Percentiles rank a stretch among this genome's conserved stretches.
phyloP scores from a whole-genome alignment of 139 green algal species.

The Penium margaritaceum region DNA sequence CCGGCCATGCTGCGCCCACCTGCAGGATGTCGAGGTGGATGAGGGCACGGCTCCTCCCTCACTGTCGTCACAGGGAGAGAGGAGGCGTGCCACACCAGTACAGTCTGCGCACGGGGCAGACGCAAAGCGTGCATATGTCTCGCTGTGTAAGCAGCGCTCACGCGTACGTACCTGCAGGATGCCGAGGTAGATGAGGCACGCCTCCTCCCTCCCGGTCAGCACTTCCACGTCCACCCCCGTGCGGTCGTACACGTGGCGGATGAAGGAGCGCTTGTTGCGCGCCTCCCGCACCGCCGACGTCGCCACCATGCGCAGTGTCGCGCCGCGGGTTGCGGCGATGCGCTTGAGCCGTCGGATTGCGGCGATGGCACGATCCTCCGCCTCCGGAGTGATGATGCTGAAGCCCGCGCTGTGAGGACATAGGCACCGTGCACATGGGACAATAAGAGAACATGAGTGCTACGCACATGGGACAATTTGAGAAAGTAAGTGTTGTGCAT shows the following conservation, averaged over 20 bases:
- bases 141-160: neutral
- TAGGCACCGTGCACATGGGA: neutral
- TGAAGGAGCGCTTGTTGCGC: slow-evolving; percentile 37
- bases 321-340: slow-evolving; percentile 24
- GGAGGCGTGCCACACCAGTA: no score
- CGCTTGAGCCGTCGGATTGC: slow-evolving; percentile 38
- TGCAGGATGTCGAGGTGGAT: slow-evolving; percentile 1
- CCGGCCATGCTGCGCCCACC: no score
- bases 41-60: no score
- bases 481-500: no score
- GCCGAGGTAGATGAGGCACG: slow-evolving; percentile 46
- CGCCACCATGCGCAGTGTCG: slow-evolving; percentile 33
- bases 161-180: slow-evolving; percentile 35
- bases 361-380: slow-evolving; percentile 33
- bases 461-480: no score
- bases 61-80: no score
- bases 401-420: slow-evolving; percentile 14
- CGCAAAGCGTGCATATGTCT: no score
- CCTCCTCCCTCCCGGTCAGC: slow-evolving; percentile 41
- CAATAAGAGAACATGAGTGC: no score
- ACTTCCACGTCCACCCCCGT: slow-evolving; percentile 47
- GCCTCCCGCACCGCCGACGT: slow-evolving; percentile 48
- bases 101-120: no score
- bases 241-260: slow-evolving; percentile 22
- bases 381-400: slow-evolving; percentile 34